Conservation (phyloP, 192 early-diverging fungal species). For the Lunasporangiospora selenospora region DNA sequence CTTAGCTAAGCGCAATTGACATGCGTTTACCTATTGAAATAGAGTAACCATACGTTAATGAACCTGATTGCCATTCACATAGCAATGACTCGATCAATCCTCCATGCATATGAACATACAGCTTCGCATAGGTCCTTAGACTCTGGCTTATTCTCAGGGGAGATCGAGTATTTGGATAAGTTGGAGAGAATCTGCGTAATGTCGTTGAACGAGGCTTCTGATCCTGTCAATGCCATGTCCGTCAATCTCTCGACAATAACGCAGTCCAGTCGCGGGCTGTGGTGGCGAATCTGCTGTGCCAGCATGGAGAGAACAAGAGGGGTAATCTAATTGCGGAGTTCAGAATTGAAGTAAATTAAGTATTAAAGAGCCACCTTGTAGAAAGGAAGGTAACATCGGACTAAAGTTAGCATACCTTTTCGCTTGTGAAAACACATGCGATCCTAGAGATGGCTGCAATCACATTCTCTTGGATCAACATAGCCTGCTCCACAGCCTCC, state of each 20-base stretch:
- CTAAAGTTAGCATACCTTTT: slow-evolving; percentile 54
- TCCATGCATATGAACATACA: slow-evolving; percentile 30
- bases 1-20: slow-evolving; percentile 54
- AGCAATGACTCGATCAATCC: no score
- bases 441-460: slow-evolving; percentile 59
- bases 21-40: slow-evolving; percentile 48
- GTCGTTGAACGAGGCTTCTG: slow-evolving; percentile 61
- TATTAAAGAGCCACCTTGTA: not conserved
- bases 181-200: slow-evolving; percentile 56
- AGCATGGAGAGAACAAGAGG: slow-evolving; percentile 70
- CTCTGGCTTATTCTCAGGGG: slow-evolving; percentile 48
- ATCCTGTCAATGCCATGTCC: slow-evolving; percentile 65
- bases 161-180: slow-evolving; percentile 50
- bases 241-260: slow-evolving; percentile 62
- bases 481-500: slow-evolving; percentile 13
- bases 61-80: not conserved
- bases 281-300: slow-evolving; percentile 62
- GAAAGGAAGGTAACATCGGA: not conserved
- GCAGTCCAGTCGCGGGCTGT: slow-evolving; percentile 50
- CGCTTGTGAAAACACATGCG: slow-evolving; percentile 55
- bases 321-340: slow-evolving; percentile 60
- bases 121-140: slow-evolving; percentile 25
- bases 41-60: not conserved
- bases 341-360: no score
- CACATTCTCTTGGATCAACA: slow-evolving; percentile 52